These are phyloP conservation scores for Pholiota adiposa DNA, from an alignment of 1,284 basidiomycete species.

Conservation along the genomic window DNA sequence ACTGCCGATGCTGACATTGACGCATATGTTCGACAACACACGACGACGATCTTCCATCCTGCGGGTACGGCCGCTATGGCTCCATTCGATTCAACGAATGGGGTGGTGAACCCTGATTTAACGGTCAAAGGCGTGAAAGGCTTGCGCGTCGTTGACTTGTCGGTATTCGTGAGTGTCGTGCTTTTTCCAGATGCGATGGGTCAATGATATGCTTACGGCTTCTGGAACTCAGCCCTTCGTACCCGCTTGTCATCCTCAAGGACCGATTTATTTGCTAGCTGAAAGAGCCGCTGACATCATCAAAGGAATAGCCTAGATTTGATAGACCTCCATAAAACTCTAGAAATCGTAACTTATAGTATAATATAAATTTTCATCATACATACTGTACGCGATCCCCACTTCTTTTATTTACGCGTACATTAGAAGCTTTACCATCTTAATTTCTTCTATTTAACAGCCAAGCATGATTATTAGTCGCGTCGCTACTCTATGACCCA, in stretches of 20 bases:
- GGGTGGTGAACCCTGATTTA: constrained; percentile 49
- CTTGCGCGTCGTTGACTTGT: constrained; percentile 51
- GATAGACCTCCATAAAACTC: too few relatives aligned
- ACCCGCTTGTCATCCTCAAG: constrained; percentile 38
- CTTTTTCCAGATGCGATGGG: background rate
- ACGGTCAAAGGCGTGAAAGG: constrained; percentile 46
- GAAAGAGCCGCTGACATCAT: constrained; percentile 41
- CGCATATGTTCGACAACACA: constrained; percentile 36
- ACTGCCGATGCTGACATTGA: constrained; percentile 41
- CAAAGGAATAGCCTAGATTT: constrained; percentile 18
- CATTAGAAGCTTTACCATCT: too few relatives aligned
- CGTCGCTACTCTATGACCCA: too few relatives aligned
- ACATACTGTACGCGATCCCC: too few relatives aligned
- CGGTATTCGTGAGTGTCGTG: constrained; percentile 23
- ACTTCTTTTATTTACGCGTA: too few relatives aligned
- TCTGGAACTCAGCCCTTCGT: constrained; percentile 30
- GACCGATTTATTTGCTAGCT: constrained; percentile 38
- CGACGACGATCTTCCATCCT: constrained; percentile 45
- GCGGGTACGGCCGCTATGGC: constrained; percentile 42
- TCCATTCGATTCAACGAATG: constrained; percentile 26
- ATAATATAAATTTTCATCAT: too few relatives aligned
- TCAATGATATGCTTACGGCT: background rate
- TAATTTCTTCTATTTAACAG: too few relatives aligned
- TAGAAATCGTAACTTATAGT: too few relatives aligned
- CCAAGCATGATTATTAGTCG: too few relatives aligned